Evolutionary conservation across 768 basidiomycete genomes (phyloP).

Genomic region (Pleurotus eryngii): DNA sequence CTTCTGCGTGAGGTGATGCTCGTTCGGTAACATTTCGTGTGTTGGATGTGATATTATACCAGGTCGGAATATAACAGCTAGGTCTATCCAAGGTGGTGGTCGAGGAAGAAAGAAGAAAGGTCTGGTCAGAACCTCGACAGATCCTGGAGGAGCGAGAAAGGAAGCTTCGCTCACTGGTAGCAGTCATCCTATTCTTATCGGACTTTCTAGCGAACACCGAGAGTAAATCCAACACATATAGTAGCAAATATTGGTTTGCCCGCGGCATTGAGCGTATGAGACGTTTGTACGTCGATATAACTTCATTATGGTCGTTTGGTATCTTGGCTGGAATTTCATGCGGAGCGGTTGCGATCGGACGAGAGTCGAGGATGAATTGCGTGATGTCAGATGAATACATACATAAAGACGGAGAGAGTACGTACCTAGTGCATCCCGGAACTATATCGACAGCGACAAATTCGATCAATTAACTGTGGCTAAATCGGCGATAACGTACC

Average conservation of each 20-base stretch:
- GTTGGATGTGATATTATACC: constrained; percentile 87
- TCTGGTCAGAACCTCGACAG: neutral
- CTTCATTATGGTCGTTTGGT: constrained; percentile 65
- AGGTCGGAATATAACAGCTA: constrained; percentile 96
- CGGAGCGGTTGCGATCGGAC: constrained; percentile 11
- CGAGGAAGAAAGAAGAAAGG: neutral
- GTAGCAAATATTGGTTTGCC: constrained; percentile 91
- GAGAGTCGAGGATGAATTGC: neutral
- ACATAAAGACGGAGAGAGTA: neutral
- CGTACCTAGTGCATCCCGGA: constrained; percentile 76
- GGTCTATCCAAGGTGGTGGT: constrained; percentile 47
- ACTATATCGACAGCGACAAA: constrained; percentile 37
- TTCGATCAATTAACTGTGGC: constrained; percentile 13
- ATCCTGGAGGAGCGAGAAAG: neutral
- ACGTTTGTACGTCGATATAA: constrained; percentile 76
- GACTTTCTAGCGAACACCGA: constrained; percentile 92
- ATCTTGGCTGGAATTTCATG: constrained; percentile 47
- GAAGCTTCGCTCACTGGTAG: constrained; percentile 64
- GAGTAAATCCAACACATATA: constrained; percentile 94
- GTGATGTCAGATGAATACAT: neutral
- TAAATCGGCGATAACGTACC: constrained; percentile 45
- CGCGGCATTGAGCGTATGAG: constrained; percentile 84
- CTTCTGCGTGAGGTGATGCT: constrained; percentile 83
- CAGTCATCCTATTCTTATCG: constrained; percentile 94
- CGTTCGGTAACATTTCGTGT: constrained; percentile 82